These are phyloP conservation scores for Gossypium turneri DNA, from an alignment of 345 rosid species.

Conservation along the genomic window DNA sequence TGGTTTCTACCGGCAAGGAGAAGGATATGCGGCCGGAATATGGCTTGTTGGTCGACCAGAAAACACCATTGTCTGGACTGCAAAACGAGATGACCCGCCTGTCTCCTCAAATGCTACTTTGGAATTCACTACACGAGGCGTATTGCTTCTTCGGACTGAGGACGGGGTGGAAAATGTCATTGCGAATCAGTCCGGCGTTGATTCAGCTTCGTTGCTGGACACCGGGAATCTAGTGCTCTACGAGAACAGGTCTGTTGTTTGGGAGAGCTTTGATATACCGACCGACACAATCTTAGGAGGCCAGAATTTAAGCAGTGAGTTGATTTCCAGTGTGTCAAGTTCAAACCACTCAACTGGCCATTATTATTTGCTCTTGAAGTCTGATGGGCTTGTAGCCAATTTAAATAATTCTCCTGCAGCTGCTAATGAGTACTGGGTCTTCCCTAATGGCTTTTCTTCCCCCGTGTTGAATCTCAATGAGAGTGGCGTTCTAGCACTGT, in stretches of 20 bases:
- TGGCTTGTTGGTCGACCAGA: conserved; percentile 19
- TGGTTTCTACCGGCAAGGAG: conserved; percentile 29
- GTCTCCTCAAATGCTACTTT: neutral
- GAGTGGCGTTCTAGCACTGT: neutral
- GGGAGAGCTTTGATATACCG: conserved; percentile 38
- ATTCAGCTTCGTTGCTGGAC: conserved; percentile 16
- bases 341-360: conserved; percentile 18
- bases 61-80: conserved; percentile 5
- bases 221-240: conserved; percentile 38
- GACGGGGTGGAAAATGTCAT: neutral
- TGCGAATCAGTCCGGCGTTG: neutral
- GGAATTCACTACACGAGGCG: neutral
- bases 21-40: conserved; percentile 24
- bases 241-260: conserved; percentile 9
- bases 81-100: conserved; percentile 2
- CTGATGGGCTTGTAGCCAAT: conserved; percentile 19
- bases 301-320: conserved; percentile 17
- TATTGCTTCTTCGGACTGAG: neutral
- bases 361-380: conserved; percentile 7
- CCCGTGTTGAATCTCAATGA: conserved; percentile 12
- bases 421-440: neutral
- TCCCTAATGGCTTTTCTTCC: neutral
- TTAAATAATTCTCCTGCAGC: conserved; percentile 3
- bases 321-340: conserved; percentile 20
- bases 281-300: conserved; percentile 37